Evolutionary conservation across 805 yeast genomes (phyloP), one percentile per base, ranked within the genome.

Genomic region (Zygoascus tannicola): DNA sequence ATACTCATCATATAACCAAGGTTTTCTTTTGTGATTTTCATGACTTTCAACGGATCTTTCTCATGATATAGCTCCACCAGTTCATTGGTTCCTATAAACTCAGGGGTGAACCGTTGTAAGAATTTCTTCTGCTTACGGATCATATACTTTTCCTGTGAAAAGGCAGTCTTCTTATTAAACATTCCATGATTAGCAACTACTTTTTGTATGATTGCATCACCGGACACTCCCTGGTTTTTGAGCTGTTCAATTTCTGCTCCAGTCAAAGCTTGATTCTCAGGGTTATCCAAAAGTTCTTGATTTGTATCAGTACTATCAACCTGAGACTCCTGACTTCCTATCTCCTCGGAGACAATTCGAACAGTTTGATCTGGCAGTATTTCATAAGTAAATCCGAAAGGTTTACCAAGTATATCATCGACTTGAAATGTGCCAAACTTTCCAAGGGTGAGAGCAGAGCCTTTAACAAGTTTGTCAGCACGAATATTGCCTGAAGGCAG

Each of bases 51-150:
- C 22, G 80, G 76, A 44, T 87, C 95, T 59, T 85, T 88, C 45
- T 81, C 94, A 36, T 76, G 66, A 55, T 81, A 81, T 55, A 78
- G 83, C 46, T 84, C 80, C 35, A 90, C 62, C 48, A 92, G 67
- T 48, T 78, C 79, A 4, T 83, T 75, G 18, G 85, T 67, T 16
- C 86, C 81, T 41, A 92, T 63, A 51, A 79, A 77, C 51, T 84
- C 85, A 15, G 94, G 79, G 1, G 87, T 81, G 66, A 92, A 90
- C 55, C 85, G 74, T 59, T 94, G 76, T 45, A 85, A 73, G 59
- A 85, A 92, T 67, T 92, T 92, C 60, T 82, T 87, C 63, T 86
- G 94, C 64, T 92, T 92, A 56, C 99, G 76, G 50, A 81, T 80
- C 55, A 90, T 64, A 62, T 92, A 92, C 65, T 92, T 92, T 53